These are phyloP conservation scores for Geotrichum carabidarum DNA, from an alignment of 1,139 yeast genomes.

Conservation along the genomic window DNA sequence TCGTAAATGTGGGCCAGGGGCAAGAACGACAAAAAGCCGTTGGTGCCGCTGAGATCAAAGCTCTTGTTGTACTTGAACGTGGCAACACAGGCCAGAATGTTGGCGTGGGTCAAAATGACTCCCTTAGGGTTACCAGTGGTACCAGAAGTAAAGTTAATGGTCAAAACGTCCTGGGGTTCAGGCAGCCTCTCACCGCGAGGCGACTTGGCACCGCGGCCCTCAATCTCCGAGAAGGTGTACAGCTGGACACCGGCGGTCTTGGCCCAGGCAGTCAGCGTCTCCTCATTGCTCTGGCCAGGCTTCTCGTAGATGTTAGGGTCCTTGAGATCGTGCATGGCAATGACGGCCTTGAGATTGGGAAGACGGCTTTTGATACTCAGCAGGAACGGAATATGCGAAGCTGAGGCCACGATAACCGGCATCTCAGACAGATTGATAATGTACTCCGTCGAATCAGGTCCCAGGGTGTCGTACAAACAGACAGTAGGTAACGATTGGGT, in stretches of 20 bases:
- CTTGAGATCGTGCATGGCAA: constrained; percentile 30
- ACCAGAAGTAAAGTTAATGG: constrained; percentile 74
- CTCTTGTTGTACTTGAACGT: constrained; percentile 27
- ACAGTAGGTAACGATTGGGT: constrained; percentile 50
- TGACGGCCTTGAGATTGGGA: constrained; percentile 42
- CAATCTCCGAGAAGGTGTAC: constrained; percentile 50
- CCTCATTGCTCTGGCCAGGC: constrained; percentile 30
- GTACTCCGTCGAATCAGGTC: constrained; percentile 54
- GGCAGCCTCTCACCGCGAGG: constrained; percentile 50
- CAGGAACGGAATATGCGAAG: constrained; percentile 45
- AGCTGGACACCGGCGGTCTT: constrained; percentile 38
- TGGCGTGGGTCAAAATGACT: constrained; percentile 55
- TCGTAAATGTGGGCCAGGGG: constrained; percentile 74
- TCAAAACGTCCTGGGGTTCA: constrained; percentile 49
- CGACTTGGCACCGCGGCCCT: constrained; percentile 49
- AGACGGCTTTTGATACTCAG: constrained; percentile 39
- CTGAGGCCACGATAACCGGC: constrained; percentile 51
- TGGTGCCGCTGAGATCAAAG: constrained; percentile 25
- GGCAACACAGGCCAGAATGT: constrained; percentile 49
- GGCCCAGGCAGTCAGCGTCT: constrained; percentile 37
- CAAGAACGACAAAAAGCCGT: constrained; percentile 42
- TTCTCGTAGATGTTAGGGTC: constrained; percentile 9
- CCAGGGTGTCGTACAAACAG: constrained; percentile 62
- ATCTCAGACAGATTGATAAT: constrained; percentile 53
- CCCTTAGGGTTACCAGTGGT: constrained; percentile 76